These are phyloP conservation scores for Brassica balearica DNA, from an alignment of 441 rosid genomes.

Conservation along the genomic window DNA sequence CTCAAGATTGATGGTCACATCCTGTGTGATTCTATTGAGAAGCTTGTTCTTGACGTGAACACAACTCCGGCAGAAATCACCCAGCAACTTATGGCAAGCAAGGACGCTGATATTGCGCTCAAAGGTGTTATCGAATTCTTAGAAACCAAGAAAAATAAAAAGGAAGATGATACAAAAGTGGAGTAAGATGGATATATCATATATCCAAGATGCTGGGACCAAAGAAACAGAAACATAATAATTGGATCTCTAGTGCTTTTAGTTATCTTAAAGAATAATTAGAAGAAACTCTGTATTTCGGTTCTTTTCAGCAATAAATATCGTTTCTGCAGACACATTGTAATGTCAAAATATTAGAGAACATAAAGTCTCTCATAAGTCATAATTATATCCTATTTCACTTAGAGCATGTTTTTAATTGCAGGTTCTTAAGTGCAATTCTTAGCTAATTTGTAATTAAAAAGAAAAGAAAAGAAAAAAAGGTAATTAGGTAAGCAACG, in stretches of 20 bases:
- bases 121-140: background rate
- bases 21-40: background rate
- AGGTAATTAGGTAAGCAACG: too few species aligned
- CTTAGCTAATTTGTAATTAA: too few species aligned
- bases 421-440: too few species aligned
- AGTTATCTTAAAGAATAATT: too few species aligned
- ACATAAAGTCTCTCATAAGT: too few species aligned
- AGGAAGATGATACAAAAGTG: background rate
- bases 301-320: background rate
- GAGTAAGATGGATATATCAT: background rate
- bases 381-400: too few species aligned
- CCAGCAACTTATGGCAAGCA: background rate
- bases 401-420: too few species aligned
- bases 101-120: background rate
- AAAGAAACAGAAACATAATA: background rate
- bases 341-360: too few species aligned
- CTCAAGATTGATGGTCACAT: slow-evolving; percentile 13
- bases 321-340: background rate
- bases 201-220: background rate
- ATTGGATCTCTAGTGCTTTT: background rate
- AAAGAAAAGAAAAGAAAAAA: too few species aligned
- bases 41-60: background rate
- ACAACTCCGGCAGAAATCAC: background rate
- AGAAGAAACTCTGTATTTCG: background rate
- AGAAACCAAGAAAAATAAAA: background rate